Base-by-base conservation (phyloP, 2,329 filamentous ascomycete species). In the Magnaporthiopsis incrustans region DNA sequence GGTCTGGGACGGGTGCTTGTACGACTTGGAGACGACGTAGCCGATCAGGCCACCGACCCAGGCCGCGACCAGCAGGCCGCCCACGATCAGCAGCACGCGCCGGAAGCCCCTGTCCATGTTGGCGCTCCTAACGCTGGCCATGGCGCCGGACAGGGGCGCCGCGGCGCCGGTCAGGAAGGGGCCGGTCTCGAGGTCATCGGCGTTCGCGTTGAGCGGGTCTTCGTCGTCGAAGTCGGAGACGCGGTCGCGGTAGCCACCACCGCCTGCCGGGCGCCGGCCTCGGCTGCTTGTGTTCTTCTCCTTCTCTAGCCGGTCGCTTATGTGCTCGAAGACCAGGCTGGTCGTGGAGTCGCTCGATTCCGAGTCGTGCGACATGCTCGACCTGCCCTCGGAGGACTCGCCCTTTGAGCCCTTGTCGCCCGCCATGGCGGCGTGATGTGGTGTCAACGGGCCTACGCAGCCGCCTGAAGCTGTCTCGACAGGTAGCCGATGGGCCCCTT, bases 261-360 rank as follows among this genome's bases (percentile, higher is more conserved):
- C 44, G 44, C n/a, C 44, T 22, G 22, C 44, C 11, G 69, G 32
- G 22, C 50, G 15, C 25, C 30, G 10, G 58, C 35, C 32, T 32
- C 59, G 22, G 50, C 27, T n/a, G 38, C 38, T 61, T 38, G 27
- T 27, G 18, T 22, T 27, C 25, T 60, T 57, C 33, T 44, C 44
- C 35, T 32, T n/a, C 67, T 58, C 70, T 33, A 78, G 75, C 59
- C 77, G 74, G 72, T 90, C 87, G 70, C 85, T 83, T 68, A 94
- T 82, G 67, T 89, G 86, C 68, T 95, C 90, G 72, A 95, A 90
- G 63, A 95, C 85, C 18, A 95, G 81, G 70, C 91, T 94, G 4
- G 89, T 92, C 14, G 91, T 94, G 44, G 91, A 95, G n/a, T 87
- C 87, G 57, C 89, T 89, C n/a, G 89, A 91, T 59, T 85, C 75